Evolutionary conservation across 129 eudicot genomes (phyloP).

Genomic region (Artemisia argyi): DNA sequence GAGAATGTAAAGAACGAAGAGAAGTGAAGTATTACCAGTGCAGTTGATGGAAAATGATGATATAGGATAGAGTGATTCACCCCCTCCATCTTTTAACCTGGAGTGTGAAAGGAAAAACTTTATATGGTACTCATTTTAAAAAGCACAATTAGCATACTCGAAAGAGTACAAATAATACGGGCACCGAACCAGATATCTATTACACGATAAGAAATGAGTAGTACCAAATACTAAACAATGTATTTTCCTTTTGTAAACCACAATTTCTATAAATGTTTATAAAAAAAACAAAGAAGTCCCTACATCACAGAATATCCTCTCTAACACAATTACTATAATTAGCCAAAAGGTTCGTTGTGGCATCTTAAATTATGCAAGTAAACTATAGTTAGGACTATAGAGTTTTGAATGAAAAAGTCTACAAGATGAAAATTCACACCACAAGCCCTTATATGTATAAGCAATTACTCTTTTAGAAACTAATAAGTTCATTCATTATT

Average conservation of each 20-base stretch:
- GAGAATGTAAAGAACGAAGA: conserved; percentile 10
- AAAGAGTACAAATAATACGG: conserved; percentile 4
- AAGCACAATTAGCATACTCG: conserved; percentile 4
- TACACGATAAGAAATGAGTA: conserved; percentile 4
- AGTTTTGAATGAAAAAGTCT: neutral
- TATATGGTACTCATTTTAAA: neutral
- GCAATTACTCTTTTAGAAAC: neutral
- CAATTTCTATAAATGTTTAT: neutral
- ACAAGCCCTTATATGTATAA: neutral
- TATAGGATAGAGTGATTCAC: conserved; percentile 68
- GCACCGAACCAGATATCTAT: neutral
- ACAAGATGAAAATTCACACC: neutral
- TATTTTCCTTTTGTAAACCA: neutral
- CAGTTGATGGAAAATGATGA: conserved; percentile 78
- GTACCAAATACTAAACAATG: conserved; percentile 16
- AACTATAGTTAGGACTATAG: neutral
- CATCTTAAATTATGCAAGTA: neutral
- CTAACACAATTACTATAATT: neutral
- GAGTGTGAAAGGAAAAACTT: conserved; percentile 10
- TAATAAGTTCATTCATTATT: neutral
- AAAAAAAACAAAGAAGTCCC: too few relatives aligned
- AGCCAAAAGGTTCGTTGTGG: neutral
- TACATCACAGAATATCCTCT: neutral
- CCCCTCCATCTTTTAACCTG: conserved; percentile 72
- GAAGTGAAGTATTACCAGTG: conserved; percentile 48